Conservation (phyloP, 176 grass and related monocot genomes). For the Tillandsia fasciculata region DNA sequence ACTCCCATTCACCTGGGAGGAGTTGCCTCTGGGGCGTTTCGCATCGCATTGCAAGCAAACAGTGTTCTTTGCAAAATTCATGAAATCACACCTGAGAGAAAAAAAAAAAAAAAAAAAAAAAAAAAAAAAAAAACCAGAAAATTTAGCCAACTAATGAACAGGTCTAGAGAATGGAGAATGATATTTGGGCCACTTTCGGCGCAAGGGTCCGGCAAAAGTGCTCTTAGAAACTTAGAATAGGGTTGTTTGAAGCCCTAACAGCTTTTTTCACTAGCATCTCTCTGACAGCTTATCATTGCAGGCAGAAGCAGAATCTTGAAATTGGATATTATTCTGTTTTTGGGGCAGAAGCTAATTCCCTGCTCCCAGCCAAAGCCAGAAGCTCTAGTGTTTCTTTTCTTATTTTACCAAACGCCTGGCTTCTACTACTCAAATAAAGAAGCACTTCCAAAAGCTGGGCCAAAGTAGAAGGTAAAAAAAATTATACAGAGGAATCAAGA, state of each 20-base stretch:
- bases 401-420: no score
- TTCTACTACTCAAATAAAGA: conserved; percentile 13
- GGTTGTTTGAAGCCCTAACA: no score
- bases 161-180: conserved; percentile 18
- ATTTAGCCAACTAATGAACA: conserved; percentile 13
- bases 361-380: no score
- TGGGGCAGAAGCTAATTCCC: no score
- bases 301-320: no score
- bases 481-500: conserved; percentile 13
- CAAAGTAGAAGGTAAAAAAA: neutral
- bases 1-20: conserved; percentile 95
- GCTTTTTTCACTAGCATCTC: no score
- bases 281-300: no score
- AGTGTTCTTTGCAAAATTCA: conserved; percentile 94
- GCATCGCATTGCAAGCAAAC: conserved; percentile 87
- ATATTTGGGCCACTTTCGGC: no score
- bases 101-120: no score
- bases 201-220: neutral
- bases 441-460: neutral
- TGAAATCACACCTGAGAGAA: conserved; percentile 84
- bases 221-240: neutral
- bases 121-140: conserved; percentile 22
- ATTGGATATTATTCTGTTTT: no score
- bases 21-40: conserved; percentile 82
- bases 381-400: no score